Conservation (phyloP, 2,329 filamentous ascomycete species). For the Ciborinia camelliae region DNA sequence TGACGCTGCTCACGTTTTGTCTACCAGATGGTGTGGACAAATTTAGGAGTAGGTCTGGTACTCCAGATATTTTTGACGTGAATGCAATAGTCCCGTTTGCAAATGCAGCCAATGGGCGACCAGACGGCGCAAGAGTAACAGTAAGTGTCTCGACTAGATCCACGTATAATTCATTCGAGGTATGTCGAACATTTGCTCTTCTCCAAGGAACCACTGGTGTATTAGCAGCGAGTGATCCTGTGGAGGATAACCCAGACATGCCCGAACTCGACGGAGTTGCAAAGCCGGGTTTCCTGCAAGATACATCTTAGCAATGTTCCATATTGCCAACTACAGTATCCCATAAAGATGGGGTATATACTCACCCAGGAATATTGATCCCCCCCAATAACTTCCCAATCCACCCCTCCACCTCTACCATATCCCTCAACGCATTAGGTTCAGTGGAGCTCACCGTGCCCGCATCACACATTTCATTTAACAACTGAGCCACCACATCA, state of each 20-base stretch:
- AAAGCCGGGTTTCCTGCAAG: constrained; percentile 34
- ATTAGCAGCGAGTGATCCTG: constrained; percentile 41
- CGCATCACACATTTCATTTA: constrained; percentile 95
- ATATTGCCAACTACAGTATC: background rate
- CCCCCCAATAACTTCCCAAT: constrained; percentile 85
- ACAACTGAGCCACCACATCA: constrained; percentile 87
- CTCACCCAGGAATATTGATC: constrained; percentile 75
- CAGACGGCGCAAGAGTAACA: constrained; percentile 87
- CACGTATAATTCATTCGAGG: constrained; percentile 94
- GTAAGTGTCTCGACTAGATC: constrained; percentile 88
- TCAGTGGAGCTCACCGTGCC: constrained; percentile 88
- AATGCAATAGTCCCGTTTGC: constrained; percentile 92
- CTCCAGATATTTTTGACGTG: constrained; percentile 88
- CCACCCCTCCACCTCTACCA: constrained; percentile 87
- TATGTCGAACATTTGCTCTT: constrained; percentile 86
- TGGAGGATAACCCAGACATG: constrained; percentile 37
- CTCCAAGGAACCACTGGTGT: constrained; percentile 75
- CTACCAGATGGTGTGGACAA: constrained; percentile 79
- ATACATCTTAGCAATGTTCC: background rate
- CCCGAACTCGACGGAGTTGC: constrained; percentile 32
- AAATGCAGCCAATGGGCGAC: constrained; percentile 79
- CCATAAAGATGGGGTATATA: constrained; percentile 10
- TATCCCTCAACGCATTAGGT: constrained; percentile 84
- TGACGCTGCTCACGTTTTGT: constrained; percentile 67
- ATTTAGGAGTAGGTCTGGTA: constrained; percentile 82